These are phyloP conservation scores for Calendula officinalis DNA, from an alignment of 129 eudicot species.

Conservation along the genomic window DNA sequence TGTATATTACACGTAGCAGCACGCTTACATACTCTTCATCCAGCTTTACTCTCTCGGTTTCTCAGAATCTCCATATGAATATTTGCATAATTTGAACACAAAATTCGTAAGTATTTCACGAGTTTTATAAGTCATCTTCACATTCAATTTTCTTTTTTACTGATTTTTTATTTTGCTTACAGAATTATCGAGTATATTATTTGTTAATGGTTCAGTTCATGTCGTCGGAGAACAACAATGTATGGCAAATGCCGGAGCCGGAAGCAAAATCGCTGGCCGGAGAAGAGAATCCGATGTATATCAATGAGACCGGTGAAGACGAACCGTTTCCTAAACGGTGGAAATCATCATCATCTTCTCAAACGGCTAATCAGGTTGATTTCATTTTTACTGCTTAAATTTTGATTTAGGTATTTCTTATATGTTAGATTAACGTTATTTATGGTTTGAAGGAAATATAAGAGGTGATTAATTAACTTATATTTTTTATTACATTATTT, in stretches of 20 bases:
- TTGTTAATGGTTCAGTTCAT: conserved; percentile 31
- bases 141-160: neutral
- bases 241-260: conserved; percentile 31
- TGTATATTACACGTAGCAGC: conserved; percentile 39
- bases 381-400: conserved; percentile 5
- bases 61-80: conserved; percentile 29
- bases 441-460: neutral
- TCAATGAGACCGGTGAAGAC: neutral
- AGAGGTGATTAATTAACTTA: conserved; percentile 6
- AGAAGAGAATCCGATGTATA: conserved; percentile 11
- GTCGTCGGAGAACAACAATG: conserved; percentile 33
- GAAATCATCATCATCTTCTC: conserved; percentile 23
- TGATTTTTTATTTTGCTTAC: neutral
- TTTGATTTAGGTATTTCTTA: neutral
- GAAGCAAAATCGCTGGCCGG: neutral
- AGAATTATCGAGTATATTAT: neutral
- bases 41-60: conserved; percentile 35
- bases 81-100: neutral
- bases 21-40: conserved; percentile 31
- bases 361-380: conserved; percentile 26
- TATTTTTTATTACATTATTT: neutral
- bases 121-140: neutral
- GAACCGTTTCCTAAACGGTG: conserved; percentile 31
- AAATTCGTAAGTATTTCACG: conserved; percentile 8
- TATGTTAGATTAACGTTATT: neutral